A percentile compares a stretch with the other conserved stretches of the same genome.
Evolutionary conservation across 1,284 basidiomycete species (phyloP).

Genomic region (Kalmanozyma brasiliensis): DNA sequence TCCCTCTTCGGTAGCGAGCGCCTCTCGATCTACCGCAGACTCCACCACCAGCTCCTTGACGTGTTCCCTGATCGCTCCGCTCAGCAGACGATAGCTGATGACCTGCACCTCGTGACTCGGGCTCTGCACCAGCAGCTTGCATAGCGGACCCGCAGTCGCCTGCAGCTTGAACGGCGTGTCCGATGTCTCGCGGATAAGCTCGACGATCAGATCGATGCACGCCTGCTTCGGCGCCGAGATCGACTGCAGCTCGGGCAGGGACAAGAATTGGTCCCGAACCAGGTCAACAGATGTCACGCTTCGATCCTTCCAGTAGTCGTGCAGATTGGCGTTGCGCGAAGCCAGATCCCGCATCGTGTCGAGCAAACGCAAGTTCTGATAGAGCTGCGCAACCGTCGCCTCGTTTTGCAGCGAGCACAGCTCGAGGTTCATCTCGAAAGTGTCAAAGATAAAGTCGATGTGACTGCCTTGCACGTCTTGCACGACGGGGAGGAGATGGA

Average conservation of each 20-base stretch:
- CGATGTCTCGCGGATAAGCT: constrained; percentile 51
- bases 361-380: constrained; percentile 78
- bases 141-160: constrained; percentile 26
- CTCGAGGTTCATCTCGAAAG: constrained; percentile 87
- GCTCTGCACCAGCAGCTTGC: constrained; percentile 40
- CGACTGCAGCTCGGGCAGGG: constrained; percentile 48
- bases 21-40: constrained; percentile 36
- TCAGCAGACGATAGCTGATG: constrained; percentile 43
- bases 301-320: constrained; percentile 76
- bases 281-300: constrained; percentile 73
- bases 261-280: constrained; percentile 74
- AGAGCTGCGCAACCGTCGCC: constrained; percentile 74
- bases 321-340: constrained; percentile 78
- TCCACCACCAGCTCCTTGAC: constrained; percentile 62
- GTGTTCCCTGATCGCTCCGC: constrained; percentile 36
- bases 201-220: constrained; percentile 46
- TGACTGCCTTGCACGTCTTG: constrained; percentile 87
- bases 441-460: constrained; percentile 91
- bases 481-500: constrained; percentile 83
- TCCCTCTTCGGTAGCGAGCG: constrained; percentile 28
- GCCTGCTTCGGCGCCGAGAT: constrained; percentile 34
- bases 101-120: constrained; percentile 51
- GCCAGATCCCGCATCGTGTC: constrained; percentile 78
- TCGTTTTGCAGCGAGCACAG: constrained; percentile 76
- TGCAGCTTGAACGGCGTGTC: constrained; percentile 31